A percentile compares a stretch with the other conserved stretches of the same genome.
These are phyloP conservation scores for Schizochytrium sp. DNA, from an alignment of 108 stramenopile species.

Conservation along the genomic window DNA sequence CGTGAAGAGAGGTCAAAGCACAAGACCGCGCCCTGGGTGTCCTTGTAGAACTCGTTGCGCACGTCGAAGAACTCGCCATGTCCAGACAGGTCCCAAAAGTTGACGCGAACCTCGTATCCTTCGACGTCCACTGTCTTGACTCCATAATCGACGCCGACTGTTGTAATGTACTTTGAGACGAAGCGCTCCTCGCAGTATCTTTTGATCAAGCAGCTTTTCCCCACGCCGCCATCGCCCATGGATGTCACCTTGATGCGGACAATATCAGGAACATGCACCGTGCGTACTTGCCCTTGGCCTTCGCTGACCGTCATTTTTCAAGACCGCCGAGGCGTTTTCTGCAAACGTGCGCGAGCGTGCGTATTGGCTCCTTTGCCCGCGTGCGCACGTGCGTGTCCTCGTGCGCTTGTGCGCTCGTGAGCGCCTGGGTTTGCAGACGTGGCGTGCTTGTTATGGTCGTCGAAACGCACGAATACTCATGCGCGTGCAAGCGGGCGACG, in stretches of 20 bases:
- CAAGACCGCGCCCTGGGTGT: constrained; percentile 55
- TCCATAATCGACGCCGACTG: constrained; percentile 73
- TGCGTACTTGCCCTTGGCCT: not conserved
- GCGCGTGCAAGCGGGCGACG: too few relatives aligned
- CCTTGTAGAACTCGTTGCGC: constrained; percentile 71
- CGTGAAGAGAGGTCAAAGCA: constrained; percentile 55
- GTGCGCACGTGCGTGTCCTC: too few relatives aligned
- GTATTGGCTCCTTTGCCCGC: too few relatives aligned
- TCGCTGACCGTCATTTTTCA: too few relatives aligned
- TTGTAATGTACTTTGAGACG: constrained; percentile 57
- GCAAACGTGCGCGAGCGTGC: too few relatives aligned
- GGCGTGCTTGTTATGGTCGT: too few relatives aligned
- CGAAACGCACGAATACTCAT: too few relatives aligned
- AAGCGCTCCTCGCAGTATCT: constrained; percentile 65
- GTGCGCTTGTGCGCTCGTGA: too few relatives aligned
- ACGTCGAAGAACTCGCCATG: constrained; percentile 64
- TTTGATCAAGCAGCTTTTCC: constrained; percentile 69
- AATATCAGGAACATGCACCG: constrained; percentile 1
- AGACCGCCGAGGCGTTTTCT: too few relatives aligned
- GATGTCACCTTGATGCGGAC: constrained; percentile 56
- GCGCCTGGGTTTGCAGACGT: too few relatives aligned
- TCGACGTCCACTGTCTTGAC: constrained; percentile 51
- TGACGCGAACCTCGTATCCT: constrained; percentile 45
- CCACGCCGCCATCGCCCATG: constrained; percentile 49
- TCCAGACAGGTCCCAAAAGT: constrained; percentile 51